Conservation (phyloP, 2,329 filamentous ascomycete genomes). For the Coniochaeta sp. region DNA sequence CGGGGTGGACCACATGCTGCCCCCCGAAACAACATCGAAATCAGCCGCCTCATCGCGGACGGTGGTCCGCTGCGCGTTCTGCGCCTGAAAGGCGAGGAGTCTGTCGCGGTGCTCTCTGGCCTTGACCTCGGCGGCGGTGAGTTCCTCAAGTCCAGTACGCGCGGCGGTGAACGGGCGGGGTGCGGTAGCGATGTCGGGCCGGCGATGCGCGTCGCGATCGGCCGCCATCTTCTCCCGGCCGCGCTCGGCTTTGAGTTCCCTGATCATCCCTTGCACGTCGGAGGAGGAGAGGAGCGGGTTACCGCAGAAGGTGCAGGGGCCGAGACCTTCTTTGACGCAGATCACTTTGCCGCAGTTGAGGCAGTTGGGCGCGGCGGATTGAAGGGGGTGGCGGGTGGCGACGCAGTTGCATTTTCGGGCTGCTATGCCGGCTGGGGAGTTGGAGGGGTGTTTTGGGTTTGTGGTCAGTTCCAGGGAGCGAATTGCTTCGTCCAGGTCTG, state of each 20-base stretch:
- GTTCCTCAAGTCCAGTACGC: slow-evolving; percentile 25
- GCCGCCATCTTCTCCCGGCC: slow-evolving; percentile 79
- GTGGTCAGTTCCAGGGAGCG: slow-evolving; percentile 85
- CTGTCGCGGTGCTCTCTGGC: slow-evolving; percentile 76
- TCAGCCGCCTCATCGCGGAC: slow-evolving; percentile 77
- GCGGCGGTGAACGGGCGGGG: slow-evolving; percentile 53
- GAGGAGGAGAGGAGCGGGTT: slow-evolving; percentile 61
- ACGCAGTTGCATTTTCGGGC: slow-evolving; percentile 79
- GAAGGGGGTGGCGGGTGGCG: slow-evolving; percentile 77
- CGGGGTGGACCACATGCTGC: slow-evolving; percentile 76
- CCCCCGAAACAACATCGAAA: slow-evolving; percentile 42
- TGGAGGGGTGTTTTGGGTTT: slow-evolving; percentile 58
- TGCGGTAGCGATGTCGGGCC: slow-evolving; percentile 55
- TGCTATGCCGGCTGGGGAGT: slow-evolving; percentile 37
- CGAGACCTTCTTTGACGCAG: slow-evolving; percentile 87
- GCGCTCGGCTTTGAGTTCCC: slow-evolving; percentile 74
- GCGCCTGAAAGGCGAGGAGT: slow-evolving; percentile 73
- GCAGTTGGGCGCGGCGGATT: slow-evolving; percentile 90
- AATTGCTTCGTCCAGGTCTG: slow-evolving; percentile 73
- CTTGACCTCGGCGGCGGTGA: slow-evolving; percentile 53
- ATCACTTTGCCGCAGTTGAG: slow-evolving; percentile 89
- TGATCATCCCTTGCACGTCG: slow-evolving; percentile 81
- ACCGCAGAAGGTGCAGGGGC: slow-evolving; percentile 88
- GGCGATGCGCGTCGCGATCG: slow-evolving; percentile 64
- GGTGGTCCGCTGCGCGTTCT: slow-evolving; percentile 77